Conservation (phyloP, 1,139 yeast species). For the Hyphopichia fennica region DNA sequence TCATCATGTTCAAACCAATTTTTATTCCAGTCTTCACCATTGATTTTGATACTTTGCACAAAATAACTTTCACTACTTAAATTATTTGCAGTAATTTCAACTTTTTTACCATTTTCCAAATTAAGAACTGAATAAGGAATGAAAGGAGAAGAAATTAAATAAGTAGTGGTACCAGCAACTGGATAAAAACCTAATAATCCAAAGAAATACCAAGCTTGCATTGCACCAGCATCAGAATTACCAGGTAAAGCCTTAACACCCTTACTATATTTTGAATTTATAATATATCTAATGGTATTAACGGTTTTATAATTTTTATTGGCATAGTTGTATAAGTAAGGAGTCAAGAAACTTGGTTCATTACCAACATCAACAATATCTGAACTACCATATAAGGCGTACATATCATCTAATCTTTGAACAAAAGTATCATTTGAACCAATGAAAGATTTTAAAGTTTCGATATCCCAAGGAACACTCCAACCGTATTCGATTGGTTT, state of each 20-base stretch:
- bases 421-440: constrained; percentile 28
- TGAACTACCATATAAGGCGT: constrained; percentile 22
- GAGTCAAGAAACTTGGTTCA: constrained; percentile 36
- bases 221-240: constrained; percentile 42
- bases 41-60: constrained; percentile 27
- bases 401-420: constrained; percentile 36
- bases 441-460: constrained; percentile 23
- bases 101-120: constrained; percentile 24
- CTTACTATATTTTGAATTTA: constrained; percentile 25
- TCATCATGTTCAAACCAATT: constrained; percentile 36
- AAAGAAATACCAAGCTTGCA: constrained; percentile 40
- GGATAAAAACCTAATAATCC: constrained; percentile 37
- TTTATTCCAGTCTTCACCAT: constrained; percentile 25
- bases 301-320: constrained; percentile 28
- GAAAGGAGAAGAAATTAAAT: constrained; percentile 34
- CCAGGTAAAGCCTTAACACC: constrained; percentile 34
- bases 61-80: constrained; percentile 20
- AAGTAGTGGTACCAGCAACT: constrained; percentile 36
- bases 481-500: constrained; percentile 33
- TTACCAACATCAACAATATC: constrained; percentile 33
- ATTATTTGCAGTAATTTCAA: constrained; percentile 26
- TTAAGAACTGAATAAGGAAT: constrained; percentile 21
- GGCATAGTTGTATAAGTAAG: constrained; percentile 30
- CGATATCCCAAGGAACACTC: constrained; percentile 35
- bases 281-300: constrained; percentile 30